Evolutionary conservation across 768 basidiomycete genomes (phyloP), one percentile per base, ranked within the genome.

Genomic region (Russula sp.): DNA sequence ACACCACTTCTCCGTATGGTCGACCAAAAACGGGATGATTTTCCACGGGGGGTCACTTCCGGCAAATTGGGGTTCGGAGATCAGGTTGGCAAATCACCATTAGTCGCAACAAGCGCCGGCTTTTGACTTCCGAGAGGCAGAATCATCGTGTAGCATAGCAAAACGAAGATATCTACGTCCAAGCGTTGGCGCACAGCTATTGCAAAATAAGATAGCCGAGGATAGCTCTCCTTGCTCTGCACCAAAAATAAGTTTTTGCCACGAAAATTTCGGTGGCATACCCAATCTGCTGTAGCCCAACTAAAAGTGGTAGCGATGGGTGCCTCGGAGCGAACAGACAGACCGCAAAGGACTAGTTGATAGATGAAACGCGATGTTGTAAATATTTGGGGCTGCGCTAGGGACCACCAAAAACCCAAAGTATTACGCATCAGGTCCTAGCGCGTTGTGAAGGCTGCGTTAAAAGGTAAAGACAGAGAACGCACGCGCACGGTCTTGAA

Each of bases 401-500:
- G 10, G 32, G 9, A 22, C 55, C 55, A 37, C 34, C 22, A 48
- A 3, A 16, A 27, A 32, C 27, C 16, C 37, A 35, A 51, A 51
- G 10, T 32, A n/a, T 40, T 14, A 18, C 18, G 48, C 57, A 40
- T 59, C 58, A 14, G 49, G 10, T 20, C 61, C 32, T 39, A n/a
- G 31, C n/a, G 45, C 27, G 40, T 22, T 22, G 37, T 47, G 39
- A 27, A 55, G 35, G 31, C 27, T 22, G 45, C 31, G 44, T 13
- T 39, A 49, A 16, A 20, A 22, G 34, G 27, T 62, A 52, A 42
- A 56, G 27, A 59, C 37, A 39, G 54, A 51, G 39, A 45, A 62
- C 61, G 61, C 62, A 66, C 65, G 52, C 55, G 51, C 42, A 18
- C 22, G 55, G 52, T 50, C 55, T 63, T 48, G 42, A 37, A 55